Conservation (phyloP, 2,329 filamentous ascomycete species). For the Penicillium crustosum region DNA sequence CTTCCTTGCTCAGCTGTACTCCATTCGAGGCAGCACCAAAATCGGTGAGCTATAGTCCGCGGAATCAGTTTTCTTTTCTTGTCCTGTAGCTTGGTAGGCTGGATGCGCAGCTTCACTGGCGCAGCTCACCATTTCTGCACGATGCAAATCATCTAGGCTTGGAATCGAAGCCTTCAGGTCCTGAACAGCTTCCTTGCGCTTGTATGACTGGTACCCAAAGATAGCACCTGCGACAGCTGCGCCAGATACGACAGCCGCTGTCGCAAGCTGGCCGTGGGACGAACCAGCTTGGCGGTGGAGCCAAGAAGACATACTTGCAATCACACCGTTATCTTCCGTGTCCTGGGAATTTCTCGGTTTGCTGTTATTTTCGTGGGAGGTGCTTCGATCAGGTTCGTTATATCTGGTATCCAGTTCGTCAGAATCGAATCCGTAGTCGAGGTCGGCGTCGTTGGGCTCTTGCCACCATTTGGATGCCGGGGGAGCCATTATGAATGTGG, state of each 20-base stretch:
- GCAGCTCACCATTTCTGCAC: slow-evolving; percentile 49
- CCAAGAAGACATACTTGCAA: slow-evolving; percentile 45
- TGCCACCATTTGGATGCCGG: slow-evolving; percentile 21
- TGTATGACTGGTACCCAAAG: slow-evolving; percentile 57
- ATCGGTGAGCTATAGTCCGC: slow-evolving; percentile 49
- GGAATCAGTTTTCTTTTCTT: slow-evolving; percentile 35
- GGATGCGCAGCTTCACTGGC: not conserved
- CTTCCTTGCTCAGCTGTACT: slow-evolving; percentile 49
- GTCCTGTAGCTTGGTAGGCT: not conserved
- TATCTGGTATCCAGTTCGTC: slow-evolving; percentile 26
- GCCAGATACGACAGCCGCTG: slow-evolving; percentile 45
- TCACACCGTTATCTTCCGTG: slow-evolving; percentile 13
- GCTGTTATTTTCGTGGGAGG: slow-evolving; percentile 5
- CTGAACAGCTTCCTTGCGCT: slow-evolving; percentile 55
- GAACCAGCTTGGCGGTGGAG: slow-evolving; percentile 44
- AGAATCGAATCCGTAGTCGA: slow-evolving; percentile 30
- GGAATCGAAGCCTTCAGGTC: slow-evolving; percentile 64
- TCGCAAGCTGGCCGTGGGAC: slow-evolving; percentile 45
- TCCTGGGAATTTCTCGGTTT: not conserved
- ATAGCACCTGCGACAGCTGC: slow-evolving; percentile 52
- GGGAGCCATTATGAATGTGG: slow-evolving; percentile 13
- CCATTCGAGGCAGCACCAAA: slow-evolving; percentile 44
- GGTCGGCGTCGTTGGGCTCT: slow-evolving; percentile 21
- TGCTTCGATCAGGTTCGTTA: slow-evolving; percentile 16
- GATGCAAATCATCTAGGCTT: slow-evolving; percentile 52